Evolutionary conservation across 306 rosid species (phyloP).

Genomic region (Rosa rugosa): DNA sequence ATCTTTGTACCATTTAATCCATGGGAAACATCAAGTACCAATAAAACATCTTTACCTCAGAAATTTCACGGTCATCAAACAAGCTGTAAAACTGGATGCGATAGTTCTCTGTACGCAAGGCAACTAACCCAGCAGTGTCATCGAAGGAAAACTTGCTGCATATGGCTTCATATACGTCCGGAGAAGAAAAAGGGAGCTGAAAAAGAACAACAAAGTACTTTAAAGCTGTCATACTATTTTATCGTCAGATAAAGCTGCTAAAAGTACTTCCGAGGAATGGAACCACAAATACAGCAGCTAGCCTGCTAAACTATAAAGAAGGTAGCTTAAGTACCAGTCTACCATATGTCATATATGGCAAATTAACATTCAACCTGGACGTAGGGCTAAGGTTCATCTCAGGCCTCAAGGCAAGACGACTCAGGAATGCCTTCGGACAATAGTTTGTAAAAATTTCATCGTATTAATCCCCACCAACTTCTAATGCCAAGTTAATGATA

Average conservation of each 20-base stretch:
- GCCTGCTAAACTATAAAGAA: neutral
- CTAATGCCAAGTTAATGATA: neutral
- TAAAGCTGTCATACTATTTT: conserved; percentile 8
- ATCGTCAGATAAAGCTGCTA: conserved; percentile 9
- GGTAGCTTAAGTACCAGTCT: neutral
- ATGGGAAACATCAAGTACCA: conserved; percentile 9
- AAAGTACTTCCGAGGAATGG: conserved; percentile 12
- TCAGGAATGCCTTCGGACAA: neutral
- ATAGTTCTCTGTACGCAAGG: conserved; percentile 74
- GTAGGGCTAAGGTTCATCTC: neutral
- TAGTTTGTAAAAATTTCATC: neutral
- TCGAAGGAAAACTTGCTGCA: conserved; percentile 65
- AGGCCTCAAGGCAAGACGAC: neutral
- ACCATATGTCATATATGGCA: neutral
- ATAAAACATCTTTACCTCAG: conserved; percentile 58
- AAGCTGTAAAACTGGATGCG: conserved; percentile 81
- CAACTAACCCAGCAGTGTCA: conserved; percentile 68
- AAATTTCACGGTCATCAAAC: conserved; percentile 74
- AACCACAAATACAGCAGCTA: conserved; percentile 3
- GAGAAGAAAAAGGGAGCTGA: conserved; percentile 67
- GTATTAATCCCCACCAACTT: neutral
- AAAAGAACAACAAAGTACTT: conserved; percentile 18
- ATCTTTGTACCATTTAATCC: neutral
- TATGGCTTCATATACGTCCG: conserved; percentile 46
- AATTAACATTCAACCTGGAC: neutral